phyloP scores from a whole-genome alignment of 202 grass and related monocot species.

The Panicum virgatum region DNA sequence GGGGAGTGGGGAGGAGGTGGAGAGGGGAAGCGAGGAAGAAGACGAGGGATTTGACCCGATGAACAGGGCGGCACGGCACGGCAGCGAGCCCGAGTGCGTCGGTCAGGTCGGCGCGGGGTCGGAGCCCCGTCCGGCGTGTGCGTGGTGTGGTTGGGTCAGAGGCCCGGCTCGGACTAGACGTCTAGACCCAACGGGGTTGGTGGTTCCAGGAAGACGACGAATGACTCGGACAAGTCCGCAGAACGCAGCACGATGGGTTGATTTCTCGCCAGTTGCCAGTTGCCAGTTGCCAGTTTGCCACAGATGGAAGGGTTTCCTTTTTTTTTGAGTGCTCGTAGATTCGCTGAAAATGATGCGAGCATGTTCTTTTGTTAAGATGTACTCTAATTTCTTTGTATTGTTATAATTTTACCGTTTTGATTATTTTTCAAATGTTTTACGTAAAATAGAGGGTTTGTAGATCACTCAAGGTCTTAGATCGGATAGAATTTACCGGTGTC shows the following conservation, averaged over 20 bases:
- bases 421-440: too few relatives aligned
- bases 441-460: too few relatives aligned
- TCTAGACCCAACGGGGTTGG: not conserved
- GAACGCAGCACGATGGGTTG: not conserved
- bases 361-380: too few relatives aligned
- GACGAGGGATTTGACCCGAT: constrained; percentile 45
- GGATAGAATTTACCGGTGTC: too few relatives aligned
- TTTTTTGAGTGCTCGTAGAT: not conserved
- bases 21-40: not conserved
- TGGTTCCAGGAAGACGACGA: not conserved
- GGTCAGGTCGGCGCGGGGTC: constrained; percentile 4
- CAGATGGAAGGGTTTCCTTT: not conserved
- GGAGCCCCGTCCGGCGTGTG: not conserved
- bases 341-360: not conserved
- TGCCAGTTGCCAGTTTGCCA: too few relatives aligned
- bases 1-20: not conserved
- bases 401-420: too few relatives aligned
- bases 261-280: not conserved
- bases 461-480: too few relatives aligned
- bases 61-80: not conserved
- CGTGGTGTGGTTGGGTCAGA: constrained; percentile 26
- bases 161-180: not conserved
- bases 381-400: too few relatives aligned
- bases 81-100: constrained; percentile 12
- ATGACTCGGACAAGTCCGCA: not conserved